Conservation (phyloP, 202 grass and related monocot species). For the Dendrocalamus latiflorus region DNA sequence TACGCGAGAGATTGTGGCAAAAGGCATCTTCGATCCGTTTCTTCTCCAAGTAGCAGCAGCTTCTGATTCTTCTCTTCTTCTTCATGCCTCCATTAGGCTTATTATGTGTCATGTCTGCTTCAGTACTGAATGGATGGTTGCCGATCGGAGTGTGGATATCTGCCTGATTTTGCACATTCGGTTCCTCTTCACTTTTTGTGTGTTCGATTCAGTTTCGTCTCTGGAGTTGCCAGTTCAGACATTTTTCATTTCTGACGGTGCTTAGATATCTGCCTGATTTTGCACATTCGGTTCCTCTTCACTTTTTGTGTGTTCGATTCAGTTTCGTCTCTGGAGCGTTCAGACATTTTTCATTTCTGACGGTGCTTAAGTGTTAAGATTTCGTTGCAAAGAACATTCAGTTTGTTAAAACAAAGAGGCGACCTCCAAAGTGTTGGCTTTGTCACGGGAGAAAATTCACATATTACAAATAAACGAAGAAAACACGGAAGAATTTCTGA, state of each 20-base stretch:
- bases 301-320: no score
- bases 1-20: background rate
- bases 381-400: background rate
- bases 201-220: background rate
- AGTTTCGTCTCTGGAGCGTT: no score
- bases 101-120: background rate
- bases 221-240: background rate
- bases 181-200: background rate
- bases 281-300: no score
- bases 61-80: background rate
- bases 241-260: background rate
- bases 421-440: no score
- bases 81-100: background rate
- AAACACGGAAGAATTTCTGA: no score
- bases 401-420: background rate
- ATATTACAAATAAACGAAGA: no score
- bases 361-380: background rate
- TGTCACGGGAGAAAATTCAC: no score
- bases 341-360: background rate
- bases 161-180: background rate
- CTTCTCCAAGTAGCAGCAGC: background rate
- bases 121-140: background rate
- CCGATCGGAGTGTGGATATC: background rate
- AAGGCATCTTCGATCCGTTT: background rate
- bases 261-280: no score